These are phyloP conservation scores for Echinochloa phyllopogon DNA, from an alignment of 176 grass and related monocot genomes.

Conservation along the genomic window DNA sequence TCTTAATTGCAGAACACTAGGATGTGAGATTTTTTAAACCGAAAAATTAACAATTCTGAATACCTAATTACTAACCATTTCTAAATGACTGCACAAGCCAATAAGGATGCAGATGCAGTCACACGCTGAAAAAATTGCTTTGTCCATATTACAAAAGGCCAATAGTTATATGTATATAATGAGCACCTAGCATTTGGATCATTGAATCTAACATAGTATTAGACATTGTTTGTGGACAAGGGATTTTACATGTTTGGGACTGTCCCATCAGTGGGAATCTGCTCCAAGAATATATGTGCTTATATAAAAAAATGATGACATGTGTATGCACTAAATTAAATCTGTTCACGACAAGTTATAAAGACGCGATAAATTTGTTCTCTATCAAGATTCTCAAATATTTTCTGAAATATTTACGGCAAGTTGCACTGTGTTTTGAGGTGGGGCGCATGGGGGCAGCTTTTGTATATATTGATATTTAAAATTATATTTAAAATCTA, in stretches of 20 bases:
- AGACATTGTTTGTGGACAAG: neutral
- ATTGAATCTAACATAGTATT: slow-evolving; percentile 21
- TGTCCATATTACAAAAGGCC: neutral
- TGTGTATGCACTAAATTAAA: neutral
- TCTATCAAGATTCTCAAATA: slow-evolving; percentile 8
- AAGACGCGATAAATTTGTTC: neutral
- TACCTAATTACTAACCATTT: neutral
- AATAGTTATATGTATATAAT: neutral
- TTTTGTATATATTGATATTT: slow-evolving; percentile 13
- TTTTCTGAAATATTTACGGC: neutral
- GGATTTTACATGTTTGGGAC: neutral
- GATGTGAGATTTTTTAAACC: neutral
- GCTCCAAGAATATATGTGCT: neutral
- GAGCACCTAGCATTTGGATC: slow-evolving; percentile 1
- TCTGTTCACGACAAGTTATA: neutral
- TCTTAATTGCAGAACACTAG: neutral
- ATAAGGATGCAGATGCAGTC: neutral
- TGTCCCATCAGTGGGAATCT: neutral
- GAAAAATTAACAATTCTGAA: neutral
- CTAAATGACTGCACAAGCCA: neutral
- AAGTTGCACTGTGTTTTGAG: neutral
- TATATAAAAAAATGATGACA: neutral
- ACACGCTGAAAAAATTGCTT: neutral
- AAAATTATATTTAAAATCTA: neutral
- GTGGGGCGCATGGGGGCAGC: neutral